Evolutionary conservation across 2,329 filamentous ascomycete species (phyloP), one percentile per base, ranked within the genome.

Genomic region (Dryadomyces quercus-mongolicae): DNA sequence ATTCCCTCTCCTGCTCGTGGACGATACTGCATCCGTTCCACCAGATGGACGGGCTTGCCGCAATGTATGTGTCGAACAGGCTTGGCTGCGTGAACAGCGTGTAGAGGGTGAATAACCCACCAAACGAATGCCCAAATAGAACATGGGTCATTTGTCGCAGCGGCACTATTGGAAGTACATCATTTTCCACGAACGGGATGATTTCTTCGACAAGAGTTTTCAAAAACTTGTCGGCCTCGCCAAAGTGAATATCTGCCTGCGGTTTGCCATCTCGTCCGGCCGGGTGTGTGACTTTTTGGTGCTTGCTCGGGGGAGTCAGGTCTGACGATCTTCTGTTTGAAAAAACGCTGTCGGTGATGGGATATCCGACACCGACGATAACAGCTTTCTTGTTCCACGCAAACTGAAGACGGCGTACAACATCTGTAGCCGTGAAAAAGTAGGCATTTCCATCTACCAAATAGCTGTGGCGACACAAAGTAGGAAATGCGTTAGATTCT

Each of bases 111-210:
- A 58, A 58, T 1, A 58, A 50, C 1, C 56, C 56, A 42, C 56
- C 56, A 49, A 56, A 55, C 20, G 56, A 58, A 47, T 58, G 56
- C 16, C 56, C 54, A 38, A 50, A 58, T 20, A 58, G 54, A 22
- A 56, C 52, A 31, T 50, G 44, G 16, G 3, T 40, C 36, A 40
- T 40, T 5, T 9, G 36, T 16, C 36, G n/a, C 5, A 57, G 31
- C 21, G 46, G 44, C 22, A 56, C 20, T 5, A 43, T 20, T n/a
- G 50, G 49, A 6, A 58, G 15, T 7, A 58, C 38, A 4, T 45
- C 21, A 2, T 20, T 8, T 10, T 44, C 38, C 10, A 51, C 21
- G 16, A 44, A n/a, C 1, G 20, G 38, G 9, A 43, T 8, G 38
- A 51, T 22, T 13, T 18, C 21, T 5, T 31, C 20, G 15, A 21